A percentile compares a stretch with the other conserved stretches of the same genome.
Evolutionary conservation across 176 grass and related monocot species (phyloP).

Genomic region (Aegilops sharonensis): DNA sequence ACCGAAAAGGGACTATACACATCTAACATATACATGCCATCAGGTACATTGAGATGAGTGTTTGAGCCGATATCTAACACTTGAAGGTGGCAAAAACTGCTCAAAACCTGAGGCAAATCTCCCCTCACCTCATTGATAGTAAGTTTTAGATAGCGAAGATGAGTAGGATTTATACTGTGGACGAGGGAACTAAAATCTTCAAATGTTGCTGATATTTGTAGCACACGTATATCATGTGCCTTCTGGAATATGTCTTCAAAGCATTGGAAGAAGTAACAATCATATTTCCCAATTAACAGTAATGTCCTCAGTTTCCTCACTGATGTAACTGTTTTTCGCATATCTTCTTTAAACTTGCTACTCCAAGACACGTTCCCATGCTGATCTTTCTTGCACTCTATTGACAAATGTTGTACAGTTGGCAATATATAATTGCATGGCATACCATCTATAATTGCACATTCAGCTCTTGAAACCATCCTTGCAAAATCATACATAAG

Average conservation of each 20-base stretch:
- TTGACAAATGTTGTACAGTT: slow-evolving; percentile 15
- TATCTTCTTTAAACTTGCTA: background rate
- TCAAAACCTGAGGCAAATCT: background rate
- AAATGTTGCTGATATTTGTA: slow-evolving; percentile 11
- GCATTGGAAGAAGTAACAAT: background rate
- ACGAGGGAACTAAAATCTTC: background rate
- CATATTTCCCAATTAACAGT: slow-evolving; percentile 25
- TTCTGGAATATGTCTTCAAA: slow-evolving; percentile 10
- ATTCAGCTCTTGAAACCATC: background rate
- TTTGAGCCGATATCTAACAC: slow-evolving; percentile 26
- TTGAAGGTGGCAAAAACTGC: slow-evolving; percentile 37
- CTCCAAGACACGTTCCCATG: background rate
- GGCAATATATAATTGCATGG: background rate
- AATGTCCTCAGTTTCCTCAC: slow-evolving; percentile 31
- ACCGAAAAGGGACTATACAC: too few species aligned
- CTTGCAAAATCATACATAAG: slow-evolving; percentile 48
- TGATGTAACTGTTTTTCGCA: background rate
- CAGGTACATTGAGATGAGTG: background rate
- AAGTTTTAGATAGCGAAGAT: slow-evolving; percentile 34
- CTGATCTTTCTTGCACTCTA: background rate
- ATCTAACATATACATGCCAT: too few species aligned
- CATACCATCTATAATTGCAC: background rate
- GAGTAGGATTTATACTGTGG: background rate
- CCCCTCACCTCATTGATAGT: rapidly evolving
- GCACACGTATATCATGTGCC: slow-evolving; percentile 1